Conservation (phyloP, 768 basidiomycete species). For the Suillus bovinus region DNA sequence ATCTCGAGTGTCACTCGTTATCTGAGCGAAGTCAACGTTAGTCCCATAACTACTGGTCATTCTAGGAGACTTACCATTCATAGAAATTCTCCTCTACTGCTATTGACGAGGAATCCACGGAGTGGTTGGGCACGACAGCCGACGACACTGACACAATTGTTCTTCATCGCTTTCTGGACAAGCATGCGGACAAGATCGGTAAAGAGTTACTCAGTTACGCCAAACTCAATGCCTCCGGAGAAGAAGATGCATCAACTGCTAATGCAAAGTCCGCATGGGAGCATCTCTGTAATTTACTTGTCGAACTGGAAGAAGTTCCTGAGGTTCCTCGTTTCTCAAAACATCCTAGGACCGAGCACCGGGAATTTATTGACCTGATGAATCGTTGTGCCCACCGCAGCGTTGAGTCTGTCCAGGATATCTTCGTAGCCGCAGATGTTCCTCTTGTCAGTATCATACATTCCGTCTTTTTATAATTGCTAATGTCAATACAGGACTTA, state of each 20-base stretch:
- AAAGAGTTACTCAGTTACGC: conserved; percentile 79
- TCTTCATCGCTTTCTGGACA: conserved; percentile 81
- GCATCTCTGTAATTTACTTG: conserved; percentile 71
- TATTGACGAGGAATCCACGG: conserved; percentile 63
- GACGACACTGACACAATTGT: conserved; percentile 86
- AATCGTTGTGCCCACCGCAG: conserved; percentile 58
- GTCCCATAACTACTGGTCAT: conserved; percentile 19
- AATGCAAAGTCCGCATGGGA: conserved; percentile 86
- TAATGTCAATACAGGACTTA: conserved; percentile 34
- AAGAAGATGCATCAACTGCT: conserved; percentile 53
- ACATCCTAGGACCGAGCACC: conserved; percentile 50
- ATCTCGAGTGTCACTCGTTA: conserved; percentile 75
- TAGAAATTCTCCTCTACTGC: conserved; percentile 45
- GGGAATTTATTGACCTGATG: conserved; percentile 70
- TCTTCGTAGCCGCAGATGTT: conserved; percentile 61
- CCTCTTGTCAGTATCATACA: conserved; percentile 39
- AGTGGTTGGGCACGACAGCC: conserved; percentile 74
- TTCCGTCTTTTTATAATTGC: neutral
- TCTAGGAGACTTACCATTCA: neutral
- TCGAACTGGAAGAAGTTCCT: conserved; percentile 72
- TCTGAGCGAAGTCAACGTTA: conserved; percentile 72
- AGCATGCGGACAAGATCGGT: conserved; percentile 84
- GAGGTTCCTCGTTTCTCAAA: conserved; percentile 65
- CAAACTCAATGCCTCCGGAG: conserved; percentile 46
- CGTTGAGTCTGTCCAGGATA: conserved; percentile 59